A percentile compares a stretch with the other conserved stretches of the same genome.
Conservation (phyloP, 345 rosid genomes). For the Eucalyptus coolabah region DNA sequence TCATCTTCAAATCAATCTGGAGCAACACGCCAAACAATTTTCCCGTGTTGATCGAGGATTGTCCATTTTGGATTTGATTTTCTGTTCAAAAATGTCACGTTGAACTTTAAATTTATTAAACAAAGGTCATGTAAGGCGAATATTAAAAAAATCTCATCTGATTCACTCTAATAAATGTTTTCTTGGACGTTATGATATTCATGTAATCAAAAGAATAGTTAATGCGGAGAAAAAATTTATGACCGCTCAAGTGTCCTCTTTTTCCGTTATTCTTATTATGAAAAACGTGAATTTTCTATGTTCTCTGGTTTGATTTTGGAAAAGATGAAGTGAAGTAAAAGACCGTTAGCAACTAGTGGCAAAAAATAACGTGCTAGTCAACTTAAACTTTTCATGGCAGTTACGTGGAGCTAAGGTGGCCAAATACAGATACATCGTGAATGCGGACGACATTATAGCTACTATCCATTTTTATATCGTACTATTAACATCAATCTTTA, state of each 20-base stretch:
- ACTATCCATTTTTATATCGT: neutral
- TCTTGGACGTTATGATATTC: neutral
- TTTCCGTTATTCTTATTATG: neutral
- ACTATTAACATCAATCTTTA: neutral
- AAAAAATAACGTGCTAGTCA: neutral
- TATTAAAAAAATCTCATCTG: neutral
- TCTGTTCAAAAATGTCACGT: neutral
- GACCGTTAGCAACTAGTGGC: neutral
- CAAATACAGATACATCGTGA: neutral
- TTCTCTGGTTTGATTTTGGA: neutral
- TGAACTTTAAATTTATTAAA: neutral
- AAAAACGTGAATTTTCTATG: neutral
- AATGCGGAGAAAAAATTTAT: neutral
- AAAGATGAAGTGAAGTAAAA: neutral
- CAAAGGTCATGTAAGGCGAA: neutral
- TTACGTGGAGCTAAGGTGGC: neutral
- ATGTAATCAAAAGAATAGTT: neutral
- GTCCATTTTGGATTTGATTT: neutral
- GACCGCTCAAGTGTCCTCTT: neutral
- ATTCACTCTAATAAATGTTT: neutral
- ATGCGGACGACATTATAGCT: neutral
- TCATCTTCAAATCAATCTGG: neutral
- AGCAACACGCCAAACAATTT: neutral
- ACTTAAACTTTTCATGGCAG: neutral
- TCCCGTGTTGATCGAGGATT: neutral